phyloP scores from a whole-genome alignment of 1,284 basidiomycete genomes.

The Irpex sp. region DNA sequence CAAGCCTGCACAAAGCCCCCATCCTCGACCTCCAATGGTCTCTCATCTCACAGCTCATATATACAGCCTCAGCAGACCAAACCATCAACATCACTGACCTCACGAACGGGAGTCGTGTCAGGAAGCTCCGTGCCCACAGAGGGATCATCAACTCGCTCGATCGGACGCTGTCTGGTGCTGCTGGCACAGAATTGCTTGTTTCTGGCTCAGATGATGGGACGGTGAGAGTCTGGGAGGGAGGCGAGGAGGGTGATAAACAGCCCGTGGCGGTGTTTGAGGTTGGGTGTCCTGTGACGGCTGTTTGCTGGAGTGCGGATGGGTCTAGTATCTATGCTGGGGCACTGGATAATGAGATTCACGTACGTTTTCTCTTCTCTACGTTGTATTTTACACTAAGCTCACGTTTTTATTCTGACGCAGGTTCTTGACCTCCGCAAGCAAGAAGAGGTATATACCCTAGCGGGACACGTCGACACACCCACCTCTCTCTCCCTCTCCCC shows the following conservation, averaged over 20 bases:
- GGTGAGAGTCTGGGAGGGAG: slow-evolving; percentile 85
- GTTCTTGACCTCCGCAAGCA: slow-evolving; percentile 85
- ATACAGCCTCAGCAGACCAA: slow-evolving; percentile 85
- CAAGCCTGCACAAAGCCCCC: slow-evolving; percentile 74
- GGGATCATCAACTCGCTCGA: slow-evolving; percentile 90
- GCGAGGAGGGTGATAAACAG: slow-evolving; percentile 71
- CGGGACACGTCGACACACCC: slow-evolving; percentile 85
- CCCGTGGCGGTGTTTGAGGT: slow-evolving; percentile 79
- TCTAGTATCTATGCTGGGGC: slow-evolving; percentile 85
- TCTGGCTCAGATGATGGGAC: slow-evolving; percentile 89
- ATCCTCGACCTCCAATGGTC: slow-evolving; percentile 84
- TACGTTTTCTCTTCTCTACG: slow-evolving; percentile 35
- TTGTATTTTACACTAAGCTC: not conserved
- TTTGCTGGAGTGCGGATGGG: slow-evolving; percentile 89
- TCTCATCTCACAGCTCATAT: slow-evolving; percentile 62
- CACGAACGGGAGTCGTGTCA: slow-evolving; percentile 71
- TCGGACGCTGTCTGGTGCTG: slow-evolving; percentile 75
- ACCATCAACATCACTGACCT: slow-evolving; percentile 72
- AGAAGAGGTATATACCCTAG: slow-evolving; percentile 71
- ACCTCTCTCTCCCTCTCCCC: slow-evolving; percentile 88
- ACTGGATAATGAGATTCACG: slow-evolving; percentile 92
- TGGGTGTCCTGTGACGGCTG: slow-evolving; percentile 87
- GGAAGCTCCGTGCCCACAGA: slow-evolving; percentile 78
- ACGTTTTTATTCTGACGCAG: slow-evolving; percentile 35
- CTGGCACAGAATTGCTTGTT: slow-evolving; percentile 78